A percentile compares a stretch with the other conserved stretches of the same genome.
Conservation (phyloP, 768 basidiomycete genomes). For the Lentinula lateritia region DNA sequence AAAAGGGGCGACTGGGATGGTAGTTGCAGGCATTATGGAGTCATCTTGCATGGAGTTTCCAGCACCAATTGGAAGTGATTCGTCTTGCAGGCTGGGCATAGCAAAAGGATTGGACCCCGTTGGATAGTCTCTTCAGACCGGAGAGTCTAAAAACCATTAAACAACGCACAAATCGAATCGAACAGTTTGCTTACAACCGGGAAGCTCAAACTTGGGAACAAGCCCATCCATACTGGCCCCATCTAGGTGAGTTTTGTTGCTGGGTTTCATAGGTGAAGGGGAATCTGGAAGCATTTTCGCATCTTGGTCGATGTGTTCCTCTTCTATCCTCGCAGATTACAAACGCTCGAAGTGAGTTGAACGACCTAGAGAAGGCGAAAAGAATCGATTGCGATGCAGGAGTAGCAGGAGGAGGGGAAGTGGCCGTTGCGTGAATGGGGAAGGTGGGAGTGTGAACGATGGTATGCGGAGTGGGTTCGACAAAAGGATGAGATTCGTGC, state of each 20-base stretch:
- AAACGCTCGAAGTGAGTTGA: conserved; percentile 34
- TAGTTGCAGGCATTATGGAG: neutral
- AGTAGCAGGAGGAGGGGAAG: conserved; percentile 14
- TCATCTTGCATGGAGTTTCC: conserved; percentile 6
- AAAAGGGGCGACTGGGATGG: neutral
- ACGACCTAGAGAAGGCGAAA: conserved; percentile 26
- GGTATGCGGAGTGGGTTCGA: conserved; percentile 22
- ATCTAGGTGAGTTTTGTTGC: conserved; percentile 17
- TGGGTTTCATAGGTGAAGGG: conserved; percentile 32
- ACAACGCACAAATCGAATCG: neutral
- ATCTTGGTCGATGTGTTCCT: conserved; percentile 30
- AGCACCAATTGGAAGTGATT: conserved; percentile 10
- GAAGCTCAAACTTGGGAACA: conserved; percentile 16
- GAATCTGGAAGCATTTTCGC: conserved; percentile 42
- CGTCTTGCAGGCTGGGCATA: conserved; percentile 14
- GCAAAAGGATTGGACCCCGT: conserved; percentile 14
- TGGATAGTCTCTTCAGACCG: neutral
- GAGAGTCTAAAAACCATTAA: neutral
- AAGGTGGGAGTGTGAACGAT: conserved; percentile 4
- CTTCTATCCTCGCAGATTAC: conserved; percentile 15
- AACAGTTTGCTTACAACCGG: conserved; percentile 21
- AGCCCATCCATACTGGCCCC: conserved; percentile 5
- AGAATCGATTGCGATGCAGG: conserved; percentile 6
- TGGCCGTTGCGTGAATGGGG: conserved; percentile 13
- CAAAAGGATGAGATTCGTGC: conserved; percentile 22